These are phyloP conservation scores for Ganoderma boninense DNA, from an alignment of 1,284 basidiomycete genomes.

Conservation along the genomic window DNA sequence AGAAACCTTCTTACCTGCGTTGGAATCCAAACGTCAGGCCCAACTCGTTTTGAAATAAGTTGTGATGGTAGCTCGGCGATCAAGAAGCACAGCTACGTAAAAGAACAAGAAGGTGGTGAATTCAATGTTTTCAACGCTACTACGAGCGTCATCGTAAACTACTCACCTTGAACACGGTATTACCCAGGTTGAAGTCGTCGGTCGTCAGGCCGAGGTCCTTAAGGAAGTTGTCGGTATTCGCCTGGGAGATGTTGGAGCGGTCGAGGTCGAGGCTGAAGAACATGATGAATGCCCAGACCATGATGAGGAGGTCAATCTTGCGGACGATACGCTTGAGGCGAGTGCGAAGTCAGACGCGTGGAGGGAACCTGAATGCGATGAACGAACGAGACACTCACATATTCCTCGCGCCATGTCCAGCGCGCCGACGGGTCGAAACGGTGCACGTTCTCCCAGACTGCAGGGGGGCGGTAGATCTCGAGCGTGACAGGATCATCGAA, in stretches of 20 bases:
- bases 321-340: slow-evolving; percentile 56
- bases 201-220: slow-evolving; percentile 67
- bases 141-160: background rate
- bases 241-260: slow-evolving; percentile 63
- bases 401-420: slow-evolving; percentile 77
- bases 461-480: slow-evolving; percentile 63
- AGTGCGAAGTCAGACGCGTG: background rate
- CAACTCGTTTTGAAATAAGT: slow-evolving; percentile 73
- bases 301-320: slow-evolving; percentile 69
- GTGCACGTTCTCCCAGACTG: slow-evolving; percentile 68
- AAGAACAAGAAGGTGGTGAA: slow-evolving; percentile 28
- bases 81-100: slow-evolving; percentile 59
- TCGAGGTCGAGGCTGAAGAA: slow-evolving; percentile 68
- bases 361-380: background rate
- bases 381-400: slow-evolving; percentile 43
- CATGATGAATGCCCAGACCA: slow-evolving; percentile 72
- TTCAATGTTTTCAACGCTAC: background rate
- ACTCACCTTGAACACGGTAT: slow-evolving; percentile 48
- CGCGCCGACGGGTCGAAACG: slow-evolving; percentile 71
- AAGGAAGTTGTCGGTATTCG: slow-evolving; percentile 76
- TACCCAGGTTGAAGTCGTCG: slow-evolving; percentile 73
- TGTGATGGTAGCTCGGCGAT: slow-evolving; percentile 76
- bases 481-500: slow-evolving; percentile 58
- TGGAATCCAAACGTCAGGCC: slow-evolving; percentile 79
- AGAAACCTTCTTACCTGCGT: slow-evolving; percentile 53